Conservation (phyloP, 441 rosid species). For the Raphanus hybrid region DNA sequence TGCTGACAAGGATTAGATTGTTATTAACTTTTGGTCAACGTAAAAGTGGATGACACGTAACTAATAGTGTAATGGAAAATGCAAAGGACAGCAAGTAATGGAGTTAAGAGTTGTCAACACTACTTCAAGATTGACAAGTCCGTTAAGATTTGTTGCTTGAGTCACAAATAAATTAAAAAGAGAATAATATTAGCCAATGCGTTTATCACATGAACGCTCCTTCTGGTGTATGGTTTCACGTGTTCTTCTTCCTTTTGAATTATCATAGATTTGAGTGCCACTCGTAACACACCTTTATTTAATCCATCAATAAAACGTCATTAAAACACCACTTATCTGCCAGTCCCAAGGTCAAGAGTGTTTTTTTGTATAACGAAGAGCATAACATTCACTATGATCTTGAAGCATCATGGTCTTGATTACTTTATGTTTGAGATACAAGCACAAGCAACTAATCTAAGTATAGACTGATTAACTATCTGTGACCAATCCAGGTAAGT, state of each 20-base stretch:
- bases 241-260: background rate
- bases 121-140: constrained; percentile 25
- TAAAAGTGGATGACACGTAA: constrained; percentile 44
- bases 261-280: constrained; percentile 37
- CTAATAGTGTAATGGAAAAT: constrained; percentile 34
- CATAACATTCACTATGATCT: too few species aligned
- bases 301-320: background rate
- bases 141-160: constrained; percentile 32
- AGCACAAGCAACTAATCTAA: background rate
- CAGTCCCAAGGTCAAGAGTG: background rate
- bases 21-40: constrained; percentile 28
- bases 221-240: background rate
- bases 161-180: background rate
- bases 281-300: constrained; percentile 14
- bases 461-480: background rate
- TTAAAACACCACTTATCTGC: background rate
- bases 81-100: constrained; percentile 37
- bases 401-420: too few species aligned
- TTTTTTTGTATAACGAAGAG: background rate
- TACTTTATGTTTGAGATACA: background rate
- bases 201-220: constrained; percentile 23
- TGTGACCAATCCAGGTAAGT: constrained; percentile 60
- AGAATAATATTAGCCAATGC: background rate
- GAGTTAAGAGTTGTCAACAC: constrained; percentile 37
- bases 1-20: constrained; percentile 31